Percentiles rank a stretch among this genome's conserved stretches.
phyloP scores from a whole-genome alignment of 495 filamentous ascomycete genomes.

The Lophiostoma macrostomum region DNA sequence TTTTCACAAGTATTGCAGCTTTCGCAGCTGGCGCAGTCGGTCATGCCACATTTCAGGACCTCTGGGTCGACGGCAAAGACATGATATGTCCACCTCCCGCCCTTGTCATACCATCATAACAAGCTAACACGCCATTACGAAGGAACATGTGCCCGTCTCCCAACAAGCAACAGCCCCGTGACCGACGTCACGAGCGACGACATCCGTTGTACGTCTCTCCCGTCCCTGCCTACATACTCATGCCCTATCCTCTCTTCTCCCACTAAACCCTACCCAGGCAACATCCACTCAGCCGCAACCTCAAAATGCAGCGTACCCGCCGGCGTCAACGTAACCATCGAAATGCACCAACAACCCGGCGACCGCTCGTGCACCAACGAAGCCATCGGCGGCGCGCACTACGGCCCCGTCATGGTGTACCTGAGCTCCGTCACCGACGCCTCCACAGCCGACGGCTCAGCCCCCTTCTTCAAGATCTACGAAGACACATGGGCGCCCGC shows the following conservation, averaged over 20 bases:
- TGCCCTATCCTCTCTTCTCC: neutral
- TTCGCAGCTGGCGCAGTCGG: slow-evolving; percentile 6
- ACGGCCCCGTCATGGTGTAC: slow-evolving; percentile 32
- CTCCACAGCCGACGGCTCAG: slow-evolving; percentile 12
- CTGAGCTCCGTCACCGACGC: slow-evolving; percentile 27
- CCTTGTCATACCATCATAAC: neutral
- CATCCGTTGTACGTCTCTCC: slow-evolving; percentile 48
- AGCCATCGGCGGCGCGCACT: slow-evolving; percentile 36
- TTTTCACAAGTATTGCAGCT: neutral
- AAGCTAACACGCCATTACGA: slow-evolving; percentile 11
- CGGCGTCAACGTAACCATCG: slow-evolving; percentile 42
- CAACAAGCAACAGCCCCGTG: slow-evolving; percentile 41
- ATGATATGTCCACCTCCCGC: slow-evolving; percentile 8
- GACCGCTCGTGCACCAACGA: slow-evolving; percentile 45
- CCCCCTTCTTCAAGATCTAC: slow-evolving; percentile 39
- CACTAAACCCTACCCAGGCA: slow-evolving; percentile 16
- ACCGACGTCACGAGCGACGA: slow-evolving; percentile 43
- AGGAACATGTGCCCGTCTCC: slow-evolving; percentile 18
- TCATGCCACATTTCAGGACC: slow-evolving; percentile 26
- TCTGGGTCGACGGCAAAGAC: slow-evolving; percentile 28
- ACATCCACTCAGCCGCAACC: slow-evolving; percentile 10
- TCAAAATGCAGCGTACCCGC: slow-evolving; percentile 41
- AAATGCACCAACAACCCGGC: slow-evolving; percentile 22
- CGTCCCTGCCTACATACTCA: too few species aligned
- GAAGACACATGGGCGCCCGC: slow-evolving; percentile 52